phyloP scores from a whole-genome alignment of 2,329 filamentous ascomycete genomes.

The Epichloe sp. region DNA sequence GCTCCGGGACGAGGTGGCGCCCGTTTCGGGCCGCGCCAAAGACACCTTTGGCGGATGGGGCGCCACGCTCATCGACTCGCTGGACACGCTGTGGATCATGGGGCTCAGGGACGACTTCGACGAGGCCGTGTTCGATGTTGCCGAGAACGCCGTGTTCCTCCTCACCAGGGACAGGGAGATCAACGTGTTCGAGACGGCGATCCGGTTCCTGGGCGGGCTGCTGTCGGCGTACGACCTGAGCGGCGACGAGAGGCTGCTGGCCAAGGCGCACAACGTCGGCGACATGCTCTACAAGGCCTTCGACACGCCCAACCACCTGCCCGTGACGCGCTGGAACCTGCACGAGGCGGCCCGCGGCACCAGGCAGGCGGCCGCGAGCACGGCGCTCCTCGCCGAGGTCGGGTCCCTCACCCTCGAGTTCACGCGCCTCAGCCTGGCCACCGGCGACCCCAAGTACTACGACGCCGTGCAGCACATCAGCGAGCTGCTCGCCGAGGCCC shows the following conservation, averaged over 20 bases:
- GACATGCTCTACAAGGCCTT: constrained; percentile 40
- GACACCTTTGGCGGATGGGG: constrained; percentile 41
- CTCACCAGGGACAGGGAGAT: constrained; percentile 28
- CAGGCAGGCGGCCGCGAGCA: constrained; percentile 7
- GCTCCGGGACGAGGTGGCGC: constrained; percentile 37
- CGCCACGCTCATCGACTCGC: constrained; percentile 44
- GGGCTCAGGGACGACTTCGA: constrained; percentile 42
- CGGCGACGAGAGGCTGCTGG: constrained; percentile 26
- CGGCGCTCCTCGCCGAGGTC: constrained; percentile 42
- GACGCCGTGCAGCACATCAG: constrained; percentile 61
- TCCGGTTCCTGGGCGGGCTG: constrained; percentile 39
- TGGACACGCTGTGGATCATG: constrained; percentile 53
- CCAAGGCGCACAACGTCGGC: constrained; percentile 36
- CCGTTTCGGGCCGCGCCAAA: constrained; percentile 32
- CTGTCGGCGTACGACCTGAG: constrained; percentile 37
- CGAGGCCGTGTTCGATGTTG: constrained; percentile 34
- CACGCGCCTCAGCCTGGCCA: constrained; percentile 56
- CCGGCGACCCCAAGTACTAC: constrained; percentile 56
- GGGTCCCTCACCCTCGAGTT: constrained; percentile 61
- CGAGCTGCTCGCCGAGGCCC: constrained; percentile 49
- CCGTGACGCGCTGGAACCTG: constrained; percentile 20
- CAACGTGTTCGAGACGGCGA: constrained; percentile 41
- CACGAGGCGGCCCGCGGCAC: constrained; percentile 14
- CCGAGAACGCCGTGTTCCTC: constrained; percentile 35
- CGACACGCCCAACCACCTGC: constrained; percentile 38